Conservation (phyloP, 176 grass and related monocot species). For the Oryza meyeriana region DNA sequence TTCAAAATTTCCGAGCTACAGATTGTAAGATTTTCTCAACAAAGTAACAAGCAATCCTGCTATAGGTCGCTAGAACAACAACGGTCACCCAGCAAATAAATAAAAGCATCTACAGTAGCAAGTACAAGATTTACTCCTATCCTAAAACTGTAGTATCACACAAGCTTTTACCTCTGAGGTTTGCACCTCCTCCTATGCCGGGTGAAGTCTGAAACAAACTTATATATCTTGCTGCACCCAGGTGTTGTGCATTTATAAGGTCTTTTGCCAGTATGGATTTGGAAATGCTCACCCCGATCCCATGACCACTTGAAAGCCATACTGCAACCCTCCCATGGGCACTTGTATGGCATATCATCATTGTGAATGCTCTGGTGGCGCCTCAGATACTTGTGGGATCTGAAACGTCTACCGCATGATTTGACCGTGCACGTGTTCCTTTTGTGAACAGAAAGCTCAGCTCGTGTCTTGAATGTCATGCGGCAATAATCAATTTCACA, state of each 20-base stretch:
- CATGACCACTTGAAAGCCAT: constrained; percentile 78
- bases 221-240: constrained; percentile 64
- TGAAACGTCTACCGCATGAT: constrained; percentile 58
- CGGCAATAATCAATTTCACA: constrained; percentile 54
- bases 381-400: constrained; percentile 60
- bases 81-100: constrained; percentile 31
- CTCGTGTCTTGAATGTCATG: constrained; percentile 46
- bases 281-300: constrained; percentile 64
- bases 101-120: constrained; percentile 37
- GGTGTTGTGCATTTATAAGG: constrained; percentile 63
- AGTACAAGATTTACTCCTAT: constrained; percentile 29
- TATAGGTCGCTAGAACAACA: constrained; percentile 37
- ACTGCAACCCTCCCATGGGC: constrained; percentile 70
- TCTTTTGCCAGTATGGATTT: constrained; percentile 58
- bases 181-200: constrained; percentile 67
- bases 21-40: constrained; percentile 35
- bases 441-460: constrained; percentile 69
- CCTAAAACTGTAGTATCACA: constrained; percentile 34
- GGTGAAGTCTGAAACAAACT: constrained; percentile 70
- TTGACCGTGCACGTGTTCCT: constrained; percentile 59
- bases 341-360: constrained; percentile 63
- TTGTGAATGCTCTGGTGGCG: constrained; percentile 66
- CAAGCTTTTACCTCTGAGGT: constrained; percentile 44
- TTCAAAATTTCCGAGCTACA: constrained; percentile 29
- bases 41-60: constrained; percentile 27